Percentiles rank a stretch among this genome's conserved stretches.
phyloP scores from a whole-genome alignment of 1,284 basidiomycete species.

The Moesziomyces globuligerus region DNA sequence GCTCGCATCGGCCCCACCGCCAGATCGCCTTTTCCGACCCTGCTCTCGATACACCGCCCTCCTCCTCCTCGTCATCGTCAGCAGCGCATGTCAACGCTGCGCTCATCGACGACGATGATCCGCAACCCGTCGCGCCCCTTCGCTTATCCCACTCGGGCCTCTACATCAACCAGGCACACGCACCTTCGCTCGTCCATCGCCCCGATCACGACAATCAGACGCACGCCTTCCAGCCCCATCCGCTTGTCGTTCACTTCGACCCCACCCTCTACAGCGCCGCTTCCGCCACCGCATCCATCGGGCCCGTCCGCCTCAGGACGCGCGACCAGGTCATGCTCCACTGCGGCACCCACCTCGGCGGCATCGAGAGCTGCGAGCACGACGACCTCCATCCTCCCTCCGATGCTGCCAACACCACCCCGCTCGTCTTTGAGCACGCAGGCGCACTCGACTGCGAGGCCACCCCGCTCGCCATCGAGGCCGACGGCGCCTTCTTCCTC shows the following conservation, averaged over 20 bases:
- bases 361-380: conserved; percentile 45
- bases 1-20: conserved; percentile 20
- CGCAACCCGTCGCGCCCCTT: conserved; percentile 26
- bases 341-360: conserved; percentile 33
- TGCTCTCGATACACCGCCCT: not conserved
- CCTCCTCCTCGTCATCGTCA: conserved; percentile 6
- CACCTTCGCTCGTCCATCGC: conserved; percentile 20
- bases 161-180: conserved; percentile 48
- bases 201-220: conserved; percentile 27
- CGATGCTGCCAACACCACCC: not conserved
- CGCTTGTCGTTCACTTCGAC: conserved; percentile 45
- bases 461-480: conserved; percentile 15
- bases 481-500: conserved; percentile 37
- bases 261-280: conserved; percentile 14
- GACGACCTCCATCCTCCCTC: conserved; percentile 31
- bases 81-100: conserved; percentile 8
- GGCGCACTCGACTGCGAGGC: conserved; percentile 24
- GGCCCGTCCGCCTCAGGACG: conserved; percentile 21
- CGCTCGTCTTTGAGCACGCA: conserved; percentile 1
- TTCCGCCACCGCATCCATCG: conserved; percentile 19
- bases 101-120: conserved; percentile 38
- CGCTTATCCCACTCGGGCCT: conserved; percentile 53
- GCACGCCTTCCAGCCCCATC: conserved; percentile 29
- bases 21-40: conserved; percentile 36
- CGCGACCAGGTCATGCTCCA: conserved; percentile 46